phyloP scores from a whole-genome alignment of 2,329 filamentous ascomycete species.

The Curvularia verruculosa region DNA sequence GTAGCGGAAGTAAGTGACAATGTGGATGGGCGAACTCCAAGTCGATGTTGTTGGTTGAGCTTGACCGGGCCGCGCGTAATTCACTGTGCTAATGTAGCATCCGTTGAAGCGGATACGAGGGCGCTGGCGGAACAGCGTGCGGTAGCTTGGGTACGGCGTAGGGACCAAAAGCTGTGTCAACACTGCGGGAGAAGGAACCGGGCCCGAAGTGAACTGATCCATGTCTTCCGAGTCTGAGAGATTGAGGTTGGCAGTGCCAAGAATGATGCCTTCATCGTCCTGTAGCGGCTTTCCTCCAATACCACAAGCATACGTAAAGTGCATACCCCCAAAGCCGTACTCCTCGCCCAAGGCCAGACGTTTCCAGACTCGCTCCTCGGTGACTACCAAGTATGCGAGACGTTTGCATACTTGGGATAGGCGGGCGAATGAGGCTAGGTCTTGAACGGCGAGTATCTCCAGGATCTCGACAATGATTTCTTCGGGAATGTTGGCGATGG shows the following conservation, averaged over 20 bases:
- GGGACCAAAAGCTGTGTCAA: slow-evolving; percentile 45
- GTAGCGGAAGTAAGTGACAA: slow-evolving; percentile 98
- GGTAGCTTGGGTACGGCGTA: slow-evolving; percentile 52
- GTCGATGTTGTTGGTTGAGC: slow-evolving; percentile 71
- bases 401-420: slow-evolving; percentile 83
- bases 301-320: slow-evolving; percentile 74
- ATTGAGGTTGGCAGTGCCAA: slow-evolving; percentile 28
- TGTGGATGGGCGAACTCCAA: slow-evolving; percentile 83
- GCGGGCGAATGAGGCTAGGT: slow-evolving; percentile 78
- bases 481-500: slow-evolving; percentile 76
- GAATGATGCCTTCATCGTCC: slow-evolving; percentile 41
- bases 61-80: slow-evolving; percentile 86
- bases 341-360: slow-evolving; percentile 71
- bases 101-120: slow-evolving; percentile 93
- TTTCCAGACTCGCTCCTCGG: slow-evolving; percentile 87
- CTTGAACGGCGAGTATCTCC: slow-evolving; percentile 70
- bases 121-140: slow-evolving; percentile 76
- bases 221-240: slow-evolving; percentile 20
- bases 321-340: slow-evolving; percentile 83
- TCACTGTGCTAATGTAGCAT: slow-evolving; percentile 94
- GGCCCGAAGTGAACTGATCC: slow-evolving; percentile 10
- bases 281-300: slow-evolving; percentile 57
- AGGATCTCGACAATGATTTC: slow-evolving; percentile 86
- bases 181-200: slow-evolving; percentile 21
- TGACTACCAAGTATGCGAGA: slow-evolving; percentile 81